Conservation (phyloP, 1,284 basidiomycete genomes). For the Melampsora larici-populina region DNA sequence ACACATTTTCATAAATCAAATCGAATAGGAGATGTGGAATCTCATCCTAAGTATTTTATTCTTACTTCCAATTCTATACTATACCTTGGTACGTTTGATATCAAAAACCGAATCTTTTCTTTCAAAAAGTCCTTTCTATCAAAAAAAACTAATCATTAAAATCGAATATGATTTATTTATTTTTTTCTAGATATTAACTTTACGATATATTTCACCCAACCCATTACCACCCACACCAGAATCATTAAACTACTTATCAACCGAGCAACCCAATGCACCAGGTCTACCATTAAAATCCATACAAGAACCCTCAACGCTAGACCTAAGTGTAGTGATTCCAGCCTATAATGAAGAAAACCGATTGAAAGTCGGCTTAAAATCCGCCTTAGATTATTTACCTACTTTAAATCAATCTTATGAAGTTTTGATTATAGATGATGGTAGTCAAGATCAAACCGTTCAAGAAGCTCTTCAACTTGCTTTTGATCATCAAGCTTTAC, state of each 20-base stretch:
- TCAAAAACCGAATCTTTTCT: not conserved
- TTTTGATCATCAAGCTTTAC: slow-evolving; percentile 57
- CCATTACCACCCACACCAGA: not conserved
- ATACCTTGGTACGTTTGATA: not conserved
- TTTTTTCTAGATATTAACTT: not conserved
- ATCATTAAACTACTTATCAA: slow-evolving; percentile 55
- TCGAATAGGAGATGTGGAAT: not conserved
- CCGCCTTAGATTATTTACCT: slow-evolving; percentile 61
- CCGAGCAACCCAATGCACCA: slow-evolving; percentile 59
- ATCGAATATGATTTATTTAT: too few relatives aligned
- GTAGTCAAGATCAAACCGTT: slow-evolving; percentile 72
- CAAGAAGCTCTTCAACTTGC: slow-evolving; percentile 66
- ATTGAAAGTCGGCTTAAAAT: slow-evolving; percentile 74
- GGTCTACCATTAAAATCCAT: slow-evolving; percentile 37
- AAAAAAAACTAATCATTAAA: not conserved
- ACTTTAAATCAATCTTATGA: slow-evolving; percentile 59
- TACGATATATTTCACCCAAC: not conserved
- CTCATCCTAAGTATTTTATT: not conserved
- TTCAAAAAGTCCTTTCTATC: too few relatives aligned
- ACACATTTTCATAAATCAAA: too few relatives aligned
- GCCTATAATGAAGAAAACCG: slow-evolving; percentile 83
- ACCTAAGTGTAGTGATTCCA: slow-evolving; percentile 75
- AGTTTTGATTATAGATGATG: slow-evolving; percentile 84
- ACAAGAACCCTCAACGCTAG: slow-evolving; percentile 57
- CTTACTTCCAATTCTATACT: not conserved